Base-by-base conservation (phyloP, 2,329 filamentous ascomycete genomes). In the Neospermospora avenae region DNA sequence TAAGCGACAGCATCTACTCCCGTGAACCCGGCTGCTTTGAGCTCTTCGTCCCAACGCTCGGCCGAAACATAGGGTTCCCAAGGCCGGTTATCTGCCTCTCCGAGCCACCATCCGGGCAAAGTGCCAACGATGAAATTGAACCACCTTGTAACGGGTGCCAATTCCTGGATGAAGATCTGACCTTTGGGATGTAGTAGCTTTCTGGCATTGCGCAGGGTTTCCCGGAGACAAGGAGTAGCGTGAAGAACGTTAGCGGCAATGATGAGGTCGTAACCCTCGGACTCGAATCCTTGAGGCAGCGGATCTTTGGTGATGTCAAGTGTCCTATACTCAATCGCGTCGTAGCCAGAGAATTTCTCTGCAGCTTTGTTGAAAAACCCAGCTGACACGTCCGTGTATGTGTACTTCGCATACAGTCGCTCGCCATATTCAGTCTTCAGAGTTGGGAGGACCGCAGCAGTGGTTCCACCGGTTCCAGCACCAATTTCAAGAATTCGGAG, bases 271-370 rank as follows among this genome's bases (percentile, higher is more conserved):
- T 63, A 77, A 1, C 57, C 57, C 3, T 63, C 67, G 0, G 59
- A 66, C 24, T 71, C 68, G 45, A 75, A 76, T 7, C 74, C 74
- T 59, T 77, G 75, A 4, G 59, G 58, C 0, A 54, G 51, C 2
- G 71, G 70, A 34, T 74, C 70, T 35, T 68, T 59, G 25, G 70
- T 68, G 31, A 76, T 73, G 59, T 77, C 71, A 4, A 76, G 67
- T 14, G 68, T 67, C 57, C 63, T 64, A 62, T 67, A 76, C 11
- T 66, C 63, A 55, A 76, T 68, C 10, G 58, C 62, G 4, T 57
- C 55, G 51, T 67, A 69, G 8, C 63, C 62, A n/a, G 69, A 67
- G 61, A 74, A 77, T 35, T 67, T 62, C 20, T 71, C 67, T 56
- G 67, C 66, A 4, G 73, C 74, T 6, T 58, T 57, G 44, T 67